Conservation (phyloP, 176 grass and related monocot genomes). For the Pontederia crassipes region DNA sequence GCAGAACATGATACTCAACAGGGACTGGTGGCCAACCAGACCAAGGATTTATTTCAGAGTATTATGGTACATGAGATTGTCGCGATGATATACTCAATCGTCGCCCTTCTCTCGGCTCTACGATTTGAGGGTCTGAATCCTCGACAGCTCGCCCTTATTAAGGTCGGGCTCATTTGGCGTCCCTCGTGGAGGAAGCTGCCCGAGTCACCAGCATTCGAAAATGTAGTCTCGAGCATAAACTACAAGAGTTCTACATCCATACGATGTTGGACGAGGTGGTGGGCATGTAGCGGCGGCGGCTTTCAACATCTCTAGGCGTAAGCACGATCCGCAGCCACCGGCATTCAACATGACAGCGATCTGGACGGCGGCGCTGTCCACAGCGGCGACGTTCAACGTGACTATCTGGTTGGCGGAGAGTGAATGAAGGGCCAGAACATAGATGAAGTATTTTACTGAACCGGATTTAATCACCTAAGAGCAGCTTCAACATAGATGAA, state of each 20-base stretch:
- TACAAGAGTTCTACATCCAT: background rate
- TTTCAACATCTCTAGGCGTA: background rate
- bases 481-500: too few species aligned
- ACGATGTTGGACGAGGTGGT: background rate
- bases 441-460: too few species aligned
- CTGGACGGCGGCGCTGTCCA: too few species aligned
- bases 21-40: background rate
- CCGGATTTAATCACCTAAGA: too few species aligned
- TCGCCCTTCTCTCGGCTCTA: background rate
- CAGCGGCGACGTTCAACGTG: too few species aligned
- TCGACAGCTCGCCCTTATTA: conserved; percentile 2
- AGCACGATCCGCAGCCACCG: too few species aligned
- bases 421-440: too few species aligned
- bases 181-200: background rate
- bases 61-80: background rate
- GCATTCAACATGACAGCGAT: too few species aligned
- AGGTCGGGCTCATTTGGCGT: background rate
- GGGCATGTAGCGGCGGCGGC: background rate
- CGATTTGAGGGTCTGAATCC: background rate
- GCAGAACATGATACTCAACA: conserved; percentile 3
- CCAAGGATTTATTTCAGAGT: background rate
- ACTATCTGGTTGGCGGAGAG: too few species aligned
- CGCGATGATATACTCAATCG: background rate
- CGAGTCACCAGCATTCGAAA: background rate
- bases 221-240: background rate